Evolutionary conservation across 2,329 filamentous ascomycete species (phyloP).

Genomic region (Beauveria australis): DNA sequence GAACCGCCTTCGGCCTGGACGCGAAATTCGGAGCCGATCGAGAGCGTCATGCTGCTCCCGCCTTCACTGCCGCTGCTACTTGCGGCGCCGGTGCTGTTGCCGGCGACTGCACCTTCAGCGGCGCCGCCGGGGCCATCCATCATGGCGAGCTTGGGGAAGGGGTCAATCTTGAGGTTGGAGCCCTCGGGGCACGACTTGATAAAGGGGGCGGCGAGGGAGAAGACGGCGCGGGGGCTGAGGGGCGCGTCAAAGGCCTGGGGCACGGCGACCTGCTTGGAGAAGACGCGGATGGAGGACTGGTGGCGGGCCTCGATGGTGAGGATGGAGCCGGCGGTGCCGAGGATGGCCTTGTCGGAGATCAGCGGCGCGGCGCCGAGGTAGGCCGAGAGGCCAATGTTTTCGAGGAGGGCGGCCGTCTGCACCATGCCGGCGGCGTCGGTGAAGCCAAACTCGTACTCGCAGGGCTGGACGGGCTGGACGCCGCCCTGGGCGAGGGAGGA

Average conservation of each 20-base stretch:
- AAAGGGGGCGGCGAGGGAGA: slow-evolving; percentile 56
- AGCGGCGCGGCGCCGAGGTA: slow-evolving; percentile 55
- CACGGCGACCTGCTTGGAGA: slow-evolving; percentile 41
- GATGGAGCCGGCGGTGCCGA: slow-evolving; percentile 55
- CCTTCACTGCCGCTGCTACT: too few relatives aligned
- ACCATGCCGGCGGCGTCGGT: slow-evolving; percentile 44
- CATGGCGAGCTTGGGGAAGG: slow-evolving; percentile 43
- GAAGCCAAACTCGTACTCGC: slow-evolving; percentile 53
- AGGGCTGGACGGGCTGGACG: slow-evolving; percentile 41
- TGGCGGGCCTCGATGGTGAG: slow-evolving; percentile 56
- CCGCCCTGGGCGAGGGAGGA: slow-evolving; percentile 21
- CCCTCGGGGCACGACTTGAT: slow-evolving; percentile 46
- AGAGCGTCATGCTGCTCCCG: slow-evolving; percentile 29
- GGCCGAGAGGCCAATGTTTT: slow-evolving; percentile 56
- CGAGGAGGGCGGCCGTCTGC: slow-evolving; percentile 51
- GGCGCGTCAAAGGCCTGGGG: slow-evolving; percentile 53
- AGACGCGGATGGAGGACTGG: slow-evolving; percentile 48
- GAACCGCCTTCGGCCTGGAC: slow-evolving; percentile 33
- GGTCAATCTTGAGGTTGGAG: slow-evolving; percentile 52
- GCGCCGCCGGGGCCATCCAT: slow-evolving; percentile 16
- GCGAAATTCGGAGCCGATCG: slow-evolving; percentile 20
- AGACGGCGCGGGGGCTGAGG: slow-evolving; percentile 50
- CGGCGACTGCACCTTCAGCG: background rate
- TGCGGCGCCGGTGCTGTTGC: background rate
- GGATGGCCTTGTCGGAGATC: slow-evolving; percentile 50